These are phyloP conservation scores for Chimonanthus praecox DNA, from an alignment of 164 flowering plant genomes.

Conservation along the genomic window DNA sequence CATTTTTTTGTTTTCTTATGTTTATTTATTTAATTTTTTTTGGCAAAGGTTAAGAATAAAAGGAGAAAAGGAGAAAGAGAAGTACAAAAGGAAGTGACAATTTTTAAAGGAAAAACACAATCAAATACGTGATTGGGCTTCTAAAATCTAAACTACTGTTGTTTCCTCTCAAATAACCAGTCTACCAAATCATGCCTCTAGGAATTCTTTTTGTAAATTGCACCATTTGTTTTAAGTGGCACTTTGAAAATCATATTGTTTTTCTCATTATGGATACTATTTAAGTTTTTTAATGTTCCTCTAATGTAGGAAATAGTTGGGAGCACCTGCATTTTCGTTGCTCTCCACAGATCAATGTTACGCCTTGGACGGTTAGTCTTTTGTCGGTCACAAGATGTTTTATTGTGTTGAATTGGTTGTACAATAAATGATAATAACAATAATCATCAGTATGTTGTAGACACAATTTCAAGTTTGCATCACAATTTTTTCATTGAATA, in stretches of 20 bases:
- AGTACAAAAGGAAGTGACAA: too few species aligned
- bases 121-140: neutral
- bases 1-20: too few species aligned
- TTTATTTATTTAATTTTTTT: too few species aligned
- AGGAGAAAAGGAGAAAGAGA: too few species aligned
- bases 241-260: neutral
- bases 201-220: neutral
- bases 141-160: neutral
- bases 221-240: neutral
- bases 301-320: conserved; percentile 73
- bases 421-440: too few species aligned
- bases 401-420: too few species aligned
- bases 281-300: neutral
- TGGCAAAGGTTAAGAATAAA: neutral
- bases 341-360: conserved; percentile 84
- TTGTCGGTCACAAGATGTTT: too few species aligned
- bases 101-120: neutral
- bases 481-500: too few species aligned
- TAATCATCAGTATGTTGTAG: too few species aligned
- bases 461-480: too few species aligned
- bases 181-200: neutral
- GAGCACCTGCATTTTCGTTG: conserved; percentile 67
- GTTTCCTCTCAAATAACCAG: neutral
- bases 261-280: neutral
- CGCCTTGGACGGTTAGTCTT: conserved; percentile 59